These are phyloP conservation scores for Dendrocalamus latiflorus DNA, from an alignment of 202 grass and related monocot genomes.

Conservation along the genomic window DNA sequence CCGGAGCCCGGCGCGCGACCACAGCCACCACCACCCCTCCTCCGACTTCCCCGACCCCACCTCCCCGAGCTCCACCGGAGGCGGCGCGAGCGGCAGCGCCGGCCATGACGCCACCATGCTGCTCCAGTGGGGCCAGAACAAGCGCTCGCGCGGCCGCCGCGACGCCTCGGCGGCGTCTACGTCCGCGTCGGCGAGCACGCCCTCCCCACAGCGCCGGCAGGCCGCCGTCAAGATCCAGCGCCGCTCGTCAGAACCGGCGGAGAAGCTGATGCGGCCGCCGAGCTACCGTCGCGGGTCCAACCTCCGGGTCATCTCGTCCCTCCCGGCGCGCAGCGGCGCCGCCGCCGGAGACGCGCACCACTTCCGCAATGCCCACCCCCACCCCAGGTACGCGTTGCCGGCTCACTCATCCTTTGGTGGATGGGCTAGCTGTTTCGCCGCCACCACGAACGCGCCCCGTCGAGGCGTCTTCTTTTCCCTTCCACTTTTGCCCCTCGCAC, in stretches of 20 bases:
- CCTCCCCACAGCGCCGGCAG: constrained; percentile 27
- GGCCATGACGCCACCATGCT: constrained; percentile 23
- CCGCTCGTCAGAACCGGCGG: constrained; percentile 34
- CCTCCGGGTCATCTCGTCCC: constrained; percentile 30
- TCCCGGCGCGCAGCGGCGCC: not conserved
- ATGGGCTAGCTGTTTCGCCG: not conserved
- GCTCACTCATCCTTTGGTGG: not conserved
- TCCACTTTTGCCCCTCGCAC: constrained; percentile 19
- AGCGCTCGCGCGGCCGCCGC: constrained; percentile 58
- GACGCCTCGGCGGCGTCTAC: not conserved
- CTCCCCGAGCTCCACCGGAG: not conserved
- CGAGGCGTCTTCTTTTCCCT: not conserved
- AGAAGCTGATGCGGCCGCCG: constrained; percentile 59
- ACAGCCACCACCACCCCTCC: not conserved
- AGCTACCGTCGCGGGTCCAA: constrained; percentile 24
- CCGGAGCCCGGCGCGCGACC: constrained; percentile 28
- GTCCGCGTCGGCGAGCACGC: not conserved
- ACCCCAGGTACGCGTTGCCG: constrained; percentile 39
- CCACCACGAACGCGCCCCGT: not conserved
- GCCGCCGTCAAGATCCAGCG: constrained; percentile 38
- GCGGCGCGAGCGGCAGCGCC: not conserved
- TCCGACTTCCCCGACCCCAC: constrained; percentile 9
- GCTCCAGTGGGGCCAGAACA: constrained; percentile 74
- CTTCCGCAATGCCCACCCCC: not conserved
- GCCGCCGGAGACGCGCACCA: not conserved